phyloP scores from a whole-genome alignment of 768 basidiomycete genomes.

The Kwoniella shandongensis region DNA sequence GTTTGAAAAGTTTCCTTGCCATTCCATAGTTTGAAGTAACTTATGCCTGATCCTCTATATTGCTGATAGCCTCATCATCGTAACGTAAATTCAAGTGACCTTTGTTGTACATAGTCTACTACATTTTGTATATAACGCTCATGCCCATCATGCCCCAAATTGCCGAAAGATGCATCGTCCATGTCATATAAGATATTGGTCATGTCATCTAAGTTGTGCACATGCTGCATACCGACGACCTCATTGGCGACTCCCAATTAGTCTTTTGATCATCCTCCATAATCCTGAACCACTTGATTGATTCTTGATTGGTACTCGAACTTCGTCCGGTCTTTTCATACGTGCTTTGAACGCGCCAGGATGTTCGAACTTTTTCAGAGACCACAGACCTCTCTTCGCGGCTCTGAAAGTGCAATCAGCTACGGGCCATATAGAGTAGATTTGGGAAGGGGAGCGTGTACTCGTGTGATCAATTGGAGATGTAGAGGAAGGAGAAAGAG shows the following conservation, averaged over 20 bases:
- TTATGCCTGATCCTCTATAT: too few species aligned
- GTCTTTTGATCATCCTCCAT: conserved; percentile 3
- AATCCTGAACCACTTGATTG: not conserved
- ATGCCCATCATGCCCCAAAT: too few species aligned
- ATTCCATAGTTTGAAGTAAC: too few species aligned
- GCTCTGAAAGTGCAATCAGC: conserved; percentile 54
- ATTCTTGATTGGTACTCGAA: conserved; percentile 1
- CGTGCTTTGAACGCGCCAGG: conserved; percentile 81
- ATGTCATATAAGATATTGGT: not conserved
- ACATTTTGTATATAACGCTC: too few species aligned
- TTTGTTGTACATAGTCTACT: too few species aligned
- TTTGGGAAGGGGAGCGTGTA: not conserved
- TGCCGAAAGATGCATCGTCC: not conserved
- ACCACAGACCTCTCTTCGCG: conserved; percentile 75
- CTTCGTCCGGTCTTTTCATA: conserved; percentile 41
- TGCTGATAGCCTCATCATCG: too few species aligned
- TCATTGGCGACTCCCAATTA: conserved; percentile 1
- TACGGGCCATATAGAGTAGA: not conserved
- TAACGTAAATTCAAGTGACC: too few species aligned
- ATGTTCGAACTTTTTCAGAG: conserved; percentile 60
- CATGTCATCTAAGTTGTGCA: not conserved
- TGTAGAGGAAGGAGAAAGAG: too few species aligned
- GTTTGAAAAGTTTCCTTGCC: too few species aligned
- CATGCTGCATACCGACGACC: not conserved
- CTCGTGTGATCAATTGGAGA: too few species aligned